Conservation (phyloP, 1,139 yeast genomes). For the Magnusiomyces clavatus region DNA sequence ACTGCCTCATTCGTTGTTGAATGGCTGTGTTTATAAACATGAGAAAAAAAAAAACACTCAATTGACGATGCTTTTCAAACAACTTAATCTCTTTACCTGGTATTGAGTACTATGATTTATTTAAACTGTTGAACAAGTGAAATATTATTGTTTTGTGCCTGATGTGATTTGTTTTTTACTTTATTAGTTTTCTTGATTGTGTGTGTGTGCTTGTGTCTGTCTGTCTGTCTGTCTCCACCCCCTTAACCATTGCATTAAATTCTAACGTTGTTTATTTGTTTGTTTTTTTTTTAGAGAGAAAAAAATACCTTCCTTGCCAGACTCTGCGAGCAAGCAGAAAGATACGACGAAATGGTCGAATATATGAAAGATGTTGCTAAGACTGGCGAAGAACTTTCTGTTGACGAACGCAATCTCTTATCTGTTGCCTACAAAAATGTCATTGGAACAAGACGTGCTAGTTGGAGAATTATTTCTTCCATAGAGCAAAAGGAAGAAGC, state of each 20-base stretch:
- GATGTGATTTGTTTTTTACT: background rate
- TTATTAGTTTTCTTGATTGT: background rate
- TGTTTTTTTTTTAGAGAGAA: slow-evolving; percentile 37
- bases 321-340: slow-evolving; percentile 99
- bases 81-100: too few species aligned
- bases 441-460: slow-evolving; percentile 98
- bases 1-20: too few species aligned
- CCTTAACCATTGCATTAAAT: background rate
- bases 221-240: slow-evolving; percentile 57
- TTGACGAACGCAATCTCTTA: slow-evolving; percentile 94
- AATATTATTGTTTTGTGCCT: too few species aligned
- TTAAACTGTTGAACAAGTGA: too few species aligned
- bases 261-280: background rate
- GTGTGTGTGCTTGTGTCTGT: background rate
- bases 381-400: slow-evolving; percentile 89
- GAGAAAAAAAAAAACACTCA: too few species aligned
- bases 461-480: slow-evolving; percentile 97
- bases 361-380: slow-evolving; percentile 97
- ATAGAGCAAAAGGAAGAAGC: slow-evolving; percentile 98
- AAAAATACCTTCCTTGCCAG: slow-evolving; percentile 98
- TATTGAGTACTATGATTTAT: too few species aligned
- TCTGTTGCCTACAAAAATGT: slow-evolving; percentile 98
- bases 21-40: too few species aligned
- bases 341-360: slow-evolving; percentile 94
- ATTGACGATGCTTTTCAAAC: too few species aligned